Evolutionary conservation across 345 rosid genomes (phyloP).

Genomic region (Gossypium rotundifolium): DNA sequence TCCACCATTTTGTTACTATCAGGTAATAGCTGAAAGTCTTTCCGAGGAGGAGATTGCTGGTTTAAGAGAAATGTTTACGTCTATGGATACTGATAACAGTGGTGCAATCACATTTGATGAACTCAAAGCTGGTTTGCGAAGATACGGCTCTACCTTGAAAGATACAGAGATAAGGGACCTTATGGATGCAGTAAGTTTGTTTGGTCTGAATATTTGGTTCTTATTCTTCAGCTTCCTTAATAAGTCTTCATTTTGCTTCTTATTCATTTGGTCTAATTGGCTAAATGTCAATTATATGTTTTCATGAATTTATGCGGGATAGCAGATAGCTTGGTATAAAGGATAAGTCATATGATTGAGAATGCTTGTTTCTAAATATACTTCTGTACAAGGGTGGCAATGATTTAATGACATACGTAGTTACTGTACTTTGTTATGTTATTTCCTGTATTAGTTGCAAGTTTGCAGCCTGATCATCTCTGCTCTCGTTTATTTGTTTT

Average conservation of each 20-base stretch:
- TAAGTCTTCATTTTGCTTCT: neutral
- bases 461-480: conserved; percentile 12
- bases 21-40: conserved; percentile 99
- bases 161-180: conserved; percentile 91
- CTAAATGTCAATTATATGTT: neutral
- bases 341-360: neutral
- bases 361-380: neutral
- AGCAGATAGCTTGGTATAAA: neutral
- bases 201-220: neutral
- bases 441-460: neutral
- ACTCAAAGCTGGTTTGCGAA: conserved; percentile 88
- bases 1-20: conserved; percentile 20
- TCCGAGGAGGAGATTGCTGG: conserved; percentile 99
- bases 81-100: conserved; percentile 95
- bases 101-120: conserved; percentile 99
- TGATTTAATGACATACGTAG: neutral
- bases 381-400: neutral
- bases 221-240: neutral
- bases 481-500: conserved; percentile 15
- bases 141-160: conserved; percentile 93
- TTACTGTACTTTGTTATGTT: conserved; percentile 5
- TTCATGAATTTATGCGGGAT: neutral
- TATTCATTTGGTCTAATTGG: neutral
- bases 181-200: conserved; percentile 84
- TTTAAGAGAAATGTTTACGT: conserved; percentile 81